Evolutionary conservation across 306 rosid genomes (phyloP).

Genomic region (Comarum palustre): DNA sequence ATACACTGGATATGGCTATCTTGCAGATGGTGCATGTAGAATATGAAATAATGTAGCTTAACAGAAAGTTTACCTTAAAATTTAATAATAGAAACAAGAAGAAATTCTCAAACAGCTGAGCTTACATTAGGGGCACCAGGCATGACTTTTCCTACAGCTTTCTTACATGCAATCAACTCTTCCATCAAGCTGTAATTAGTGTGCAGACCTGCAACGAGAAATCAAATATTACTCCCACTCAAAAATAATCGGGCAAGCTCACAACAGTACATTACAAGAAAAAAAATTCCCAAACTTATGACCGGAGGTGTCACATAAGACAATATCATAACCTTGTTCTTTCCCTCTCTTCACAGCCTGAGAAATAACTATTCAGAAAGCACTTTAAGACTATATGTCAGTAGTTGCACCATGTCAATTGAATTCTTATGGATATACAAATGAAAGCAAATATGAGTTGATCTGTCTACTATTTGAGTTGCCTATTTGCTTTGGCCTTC

Average conservation of each 20-base stretch:
- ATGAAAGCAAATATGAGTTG: constrained; percentile 13
- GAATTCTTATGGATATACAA: constrained; percentile 3
- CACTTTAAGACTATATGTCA: constrained; percentile 41
- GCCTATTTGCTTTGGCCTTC: constrained; percentile 70
- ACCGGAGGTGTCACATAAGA: constrained; percentile 94
- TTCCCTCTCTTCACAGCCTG: constrained; percentile 91
- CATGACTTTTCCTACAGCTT: constrained; percentile 70
- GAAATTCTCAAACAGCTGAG: not conserved
- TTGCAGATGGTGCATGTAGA: not conserved
- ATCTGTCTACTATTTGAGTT: constrained; percentile 9
- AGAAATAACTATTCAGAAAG: constrained; percentile 75
- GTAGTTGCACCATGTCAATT: constrained; percentile 23
- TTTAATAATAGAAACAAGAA: not conserved
- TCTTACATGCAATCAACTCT: constrained; percentile 93
- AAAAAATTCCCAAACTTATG: constrained; percentile 51
- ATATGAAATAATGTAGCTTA: not conserved
- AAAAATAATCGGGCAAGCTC: constrained; percentile 15
- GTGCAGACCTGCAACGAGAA: constrained; percentile 71
- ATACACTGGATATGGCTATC: not conserved
- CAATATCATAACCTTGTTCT: constrained; percentile 72
- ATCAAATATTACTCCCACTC: constrained; percentile 4
- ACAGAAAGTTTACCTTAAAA: not conserved
- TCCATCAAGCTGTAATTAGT: constrained; percentile 95
- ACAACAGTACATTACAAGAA: constrained; percentile 16
- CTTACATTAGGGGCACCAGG: constrained; percentile 93